Evolutionary conservation across 345 rosid species (phyloP).

Genomic region (Sisymbrium irio): DNA sequence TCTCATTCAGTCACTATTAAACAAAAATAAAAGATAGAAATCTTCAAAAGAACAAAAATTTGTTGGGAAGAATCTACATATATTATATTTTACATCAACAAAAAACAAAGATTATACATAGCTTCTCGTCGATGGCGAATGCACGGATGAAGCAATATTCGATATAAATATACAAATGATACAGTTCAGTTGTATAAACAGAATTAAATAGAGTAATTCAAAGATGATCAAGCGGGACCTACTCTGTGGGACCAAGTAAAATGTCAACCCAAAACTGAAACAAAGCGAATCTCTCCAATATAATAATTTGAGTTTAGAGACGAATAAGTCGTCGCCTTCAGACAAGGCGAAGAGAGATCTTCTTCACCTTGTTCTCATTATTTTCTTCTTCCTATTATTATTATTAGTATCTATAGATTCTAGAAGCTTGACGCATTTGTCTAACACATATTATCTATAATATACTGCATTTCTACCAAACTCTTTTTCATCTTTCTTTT

Average conservation of each 20-base stretch:
- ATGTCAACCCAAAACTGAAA: slow-evolving; percentile 30
- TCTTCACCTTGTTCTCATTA: slow-evolving; percentile 25
- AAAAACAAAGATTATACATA: neutral
- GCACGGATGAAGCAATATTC: neutral
- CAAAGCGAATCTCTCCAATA: slow-evolving; percentile 30
- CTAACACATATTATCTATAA: neutral
- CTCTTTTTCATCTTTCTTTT: slow-evolving; percentile 6
- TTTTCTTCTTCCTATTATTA: neutral
- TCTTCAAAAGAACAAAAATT: neutral
- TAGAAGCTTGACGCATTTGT: slow-evolving; percentile 28
- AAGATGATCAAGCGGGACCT: slow-evolving; percentile 11
- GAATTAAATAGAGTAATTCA: neutral
- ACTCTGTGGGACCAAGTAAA: neutral
- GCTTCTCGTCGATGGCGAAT: neutral
- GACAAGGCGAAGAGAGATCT: slow-evolving; percentile 35
- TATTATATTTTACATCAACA: neutral
- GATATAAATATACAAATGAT: no score
- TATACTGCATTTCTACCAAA: slow-evolving; percentile 28
- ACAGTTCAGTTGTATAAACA: no score
- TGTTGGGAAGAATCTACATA: neutral
- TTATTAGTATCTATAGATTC: slow-evolving; percentile 8
- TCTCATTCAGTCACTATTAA: neutral
- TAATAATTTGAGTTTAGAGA: neutral
- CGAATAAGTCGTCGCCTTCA: slow-evolving; percentile 35
- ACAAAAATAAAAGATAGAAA: neutral